Conservation (phyloP, 371 early-diverging fungal genomes). For the Batrachochytrium dendrobatidis region DNA sequence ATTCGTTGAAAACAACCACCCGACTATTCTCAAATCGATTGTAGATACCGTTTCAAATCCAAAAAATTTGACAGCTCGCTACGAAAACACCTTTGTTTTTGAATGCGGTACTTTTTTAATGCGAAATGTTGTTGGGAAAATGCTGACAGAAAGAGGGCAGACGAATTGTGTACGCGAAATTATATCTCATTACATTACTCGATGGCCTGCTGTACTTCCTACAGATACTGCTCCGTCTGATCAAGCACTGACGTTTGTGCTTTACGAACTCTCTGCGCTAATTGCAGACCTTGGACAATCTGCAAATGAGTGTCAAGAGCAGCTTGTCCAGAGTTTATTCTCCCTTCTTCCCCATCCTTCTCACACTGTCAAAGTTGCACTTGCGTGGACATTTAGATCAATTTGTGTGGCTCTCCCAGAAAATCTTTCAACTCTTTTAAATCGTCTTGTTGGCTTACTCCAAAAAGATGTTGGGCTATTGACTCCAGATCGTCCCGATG, state of each 20-base stretch:
- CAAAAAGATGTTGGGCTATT: slow-evolving; percentile 52
- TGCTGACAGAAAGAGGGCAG: slow-evolving; percentile 77
- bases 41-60: slow-evolving; percentile 36
- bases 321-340: slow-evolving; percentile 55
- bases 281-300: slow-evolving; percentile 74
- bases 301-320: slow-evolving; percentile 60
- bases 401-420: slow-evolving; percentile 58
- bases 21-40: slow-evolving; percentile 58
- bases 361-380: slow-evolving; percentile 64
- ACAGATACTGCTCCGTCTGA: slow-evolving; percentile 55
- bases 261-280: slow-evolving; percentile 65
- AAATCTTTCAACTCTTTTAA: slow-evolving; percentile 54
- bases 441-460: slow-evolving; percentile 47
- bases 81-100: slow-evolving; percentile 57
- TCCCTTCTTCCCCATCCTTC: slow-evolving; percentile 60
- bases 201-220: slow-evolving; percentile 60
- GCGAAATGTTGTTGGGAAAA: slow-evolving; percentile 64
- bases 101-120: slow-evolving; percentile 64
- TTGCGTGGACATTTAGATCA: slow-evolving; percentile 59
- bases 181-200: slow-evolving; percentile 54
- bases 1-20: slow-evolving; percentile 70
- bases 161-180: slow-evolving; percentile 61
- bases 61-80: slow-evolving; percentile 17
- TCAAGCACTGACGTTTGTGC: slow-evolving; percentile 56
- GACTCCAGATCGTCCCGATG: slow-evolving; percentile 40